A percentile compares a stretch with the other conserved stretches of the same genome.
Evolutionary conservation across 2,329 filamentous ascomycete species (phyloP).

Genomic region (Trichoderma oligosporum): DNA sequence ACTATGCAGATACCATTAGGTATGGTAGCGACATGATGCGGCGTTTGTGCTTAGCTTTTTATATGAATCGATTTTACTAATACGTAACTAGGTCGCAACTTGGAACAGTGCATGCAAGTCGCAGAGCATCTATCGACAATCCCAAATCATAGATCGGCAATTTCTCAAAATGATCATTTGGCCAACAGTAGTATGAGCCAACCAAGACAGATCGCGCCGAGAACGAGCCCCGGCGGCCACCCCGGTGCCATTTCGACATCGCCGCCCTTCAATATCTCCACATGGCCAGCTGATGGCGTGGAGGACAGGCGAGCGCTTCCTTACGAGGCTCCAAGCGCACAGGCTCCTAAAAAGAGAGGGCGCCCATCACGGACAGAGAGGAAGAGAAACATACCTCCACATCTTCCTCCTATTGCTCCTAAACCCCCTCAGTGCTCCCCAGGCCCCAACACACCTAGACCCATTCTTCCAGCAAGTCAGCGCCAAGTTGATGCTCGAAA

Average conservation of each 20-base stretch:
- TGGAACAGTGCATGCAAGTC: slow-evolving; percentile 44
- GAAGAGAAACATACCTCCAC: slow-evolving; percentile 32
- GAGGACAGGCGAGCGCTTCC: slow-evolving; percentile 17
- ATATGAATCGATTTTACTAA: no score
- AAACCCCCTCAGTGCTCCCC: slow-evolving; percentile 24
- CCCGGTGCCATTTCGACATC: background rate
- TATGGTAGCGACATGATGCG: slow-evolving; percentile 29
- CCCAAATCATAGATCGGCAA: background rate
- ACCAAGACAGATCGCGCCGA: slow-evolving; percentile 5
- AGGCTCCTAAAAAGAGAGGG: slow-evolving; percentile 37
- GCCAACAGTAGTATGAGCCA: slow-evolving; percentile 4
- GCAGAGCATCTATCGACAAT: slow-evolving; percentile 37
- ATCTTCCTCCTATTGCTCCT: slow-evolving; percentile 35
- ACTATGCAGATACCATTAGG: slow-evolving; percentile 47
- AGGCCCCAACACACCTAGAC: slow-evolving; percentile 12
- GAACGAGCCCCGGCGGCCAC: slow-evolving; percentile 7
- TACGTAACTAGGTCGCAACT: slow-evolving; percentile 41
- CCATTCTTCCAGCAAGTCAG: slow-evolving; percentile 18
- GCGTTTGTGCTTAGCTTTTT: background rate
- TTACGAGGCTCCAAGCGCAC: slow-evolving; percentile 10
- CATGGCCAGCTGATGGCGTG: slow-evolving; percentile 24
- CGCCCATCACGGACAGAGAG: slow-evolving; percentile 45
- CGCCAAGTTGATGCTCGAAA: background rate
- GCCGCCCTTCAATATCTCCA: slow-evolving; percentile 23
- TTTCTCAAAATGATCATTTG: slow-evolving; percentile 16